Percentiles rank a stretch among this genome's conserved stretches.
phyloP scores from a whole-genome alignment of 495 filamentous ascomycete genomes.

The Penicillium simplicissimum region DNA sequence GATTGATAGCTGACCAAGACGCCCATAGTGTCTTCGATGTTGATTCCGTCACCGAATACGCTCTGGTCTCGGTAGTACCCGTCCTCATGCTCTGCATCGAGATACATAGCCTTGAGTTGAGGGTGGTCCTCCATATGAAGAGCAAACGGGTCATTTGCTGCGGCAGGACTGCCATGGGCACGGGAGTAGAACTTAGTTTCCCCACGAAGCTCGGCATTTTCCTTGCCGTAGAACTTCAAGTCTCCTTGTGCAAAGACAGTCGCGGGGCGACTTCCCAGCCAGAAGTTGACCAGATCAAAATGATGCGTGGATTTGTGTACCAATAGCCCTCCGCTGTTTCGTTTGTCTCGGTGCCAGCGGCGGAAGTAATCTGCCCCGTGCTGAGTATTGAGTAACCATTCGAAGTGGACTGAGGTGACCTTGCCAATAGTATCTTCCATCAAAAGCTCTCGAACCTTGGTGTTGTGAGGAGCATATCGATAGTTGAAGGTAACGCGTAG shows the following conservation, averaged over 20 bases:
- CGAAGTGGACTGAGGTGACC: constrained; percentile 58
- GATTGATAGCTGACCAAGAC: constrained; percentile 54
- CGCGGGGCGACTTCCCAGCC: constrained; percentile 28
- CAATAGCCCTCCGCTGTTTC: constrained; percentile 54
- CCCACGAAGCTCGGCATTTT: constrained; percentile 36
- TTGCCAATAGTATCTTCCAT: constrained; percentile 51
- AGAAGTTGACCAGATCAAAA: constrained; percentile 40
- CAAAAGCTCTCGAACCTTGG: constrained; percentile 43
- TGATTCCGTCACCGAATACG: constrained; percentile 60
- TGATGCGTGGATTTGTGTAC: constrained; percentile 40
- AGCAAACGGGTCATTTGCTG: constrained; percentile 44
- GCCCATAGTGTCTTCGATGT: constrained; percentile 62
- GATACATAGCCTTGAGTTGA: constrained; percentile 55
- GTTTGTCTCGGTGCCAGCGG: constrained; percentile 60
- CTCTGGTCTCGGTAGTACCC: constrained; percentile 59
- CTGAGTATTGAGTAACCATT: constrained; percentile 60
- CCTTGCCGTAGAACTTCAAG: constrained; percentile 36
- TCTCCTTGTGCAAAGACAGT: constrained; percentile 38
- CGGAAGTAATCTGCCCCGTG: constrained; percentile 64
- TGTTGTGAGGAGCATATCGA: constrained; percentile 40
- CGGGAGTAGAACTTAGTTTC: constrained; percentile 35
- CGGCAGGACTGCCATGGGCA: constrained; percentile 29
- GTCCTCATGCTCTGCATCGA: constrained; percentile 61
- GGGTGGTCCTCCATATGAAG: constrained; percentile 50
- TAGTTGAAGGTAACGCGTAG: constrained; percentile 39